Conservation (phyloP, 1,139 yeast genomes). For the Yamadazyma triangularis region DNA sequence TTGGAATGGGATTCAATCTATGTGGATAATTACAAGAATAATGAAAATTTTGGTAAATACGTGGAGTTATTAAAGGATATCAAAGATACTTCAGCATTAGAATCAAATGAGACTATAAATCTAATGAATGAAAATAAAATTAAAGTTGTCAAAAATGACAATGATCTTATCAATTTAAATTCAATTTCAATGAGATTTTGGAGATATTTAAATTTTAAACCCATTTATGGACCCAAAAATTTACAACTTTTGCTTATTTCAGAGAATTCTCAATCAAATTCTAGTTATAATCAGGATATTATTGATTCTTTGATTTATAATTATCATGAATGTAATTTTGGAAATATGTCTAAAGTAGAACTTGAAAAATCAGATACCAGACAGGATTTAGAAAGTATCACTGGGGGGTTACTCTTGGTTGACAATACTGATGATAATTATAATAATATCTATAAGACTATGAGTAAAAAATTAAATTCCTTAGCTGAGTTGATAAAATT, state of each 20-base stretch:
- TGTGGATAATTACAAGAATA: slow-evolving; percentile 12
- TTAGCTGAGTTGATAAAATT: slow-evolving; percentile 33
- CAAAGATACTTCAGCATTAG: slow-evolving; percentile 7
- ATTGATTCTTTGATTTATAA: slow-evolving; percentile 35
- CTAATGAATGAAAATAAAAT: slow-evolving; percentile 9
- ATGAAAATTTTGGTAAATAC: slow-evolving; percentile 20
- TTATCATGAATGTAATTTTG: slow-evolving; percentile 48
- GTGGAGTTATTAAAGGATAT: slow-evolving; percentile 15
- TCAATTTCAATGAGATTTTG: slow-evolving; percentile 43
- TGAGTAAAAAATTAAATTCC: slow-evolving; percentile 24
- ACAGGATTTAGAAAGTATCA: slow-evolving; percentile 28
- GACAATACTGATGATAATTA: slow-evolving; percentile 18
- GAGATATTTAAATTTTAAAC: slow-evolving; percentile 54
- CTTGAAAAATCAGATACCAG: slow-evolving; percentile 27
- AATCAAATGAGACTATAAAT: slow-evolving; percentile 7
- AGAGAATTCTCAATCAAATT: slow-evolving; percentile 16
- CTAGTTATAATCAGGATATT: slow-evolving; percentile 29
- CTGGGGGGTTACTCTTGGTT: slow-evolving; percentile 30
- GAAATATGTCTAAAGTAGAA: slow-evolving; percentile 33
- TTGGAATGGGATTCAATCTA: slow-evolving; percentile 37
- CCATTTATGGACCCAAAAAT: slow-evolving; percentile 44
- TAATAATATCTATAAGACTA: slow-evolving; percentile 25
- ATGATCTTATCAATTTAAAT: slow-evolving; percentile 30
- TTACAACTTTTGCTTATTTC: slow-evolving; percentile 51
- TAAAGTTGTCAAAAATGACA: slow-evolving; percentile 24